These are phyloP conservation scores for Aureobasidium sp. DNA, from an alignment of 2,329 filamentous ascomycete genomes.

Conservation along the genomic window DNA sequence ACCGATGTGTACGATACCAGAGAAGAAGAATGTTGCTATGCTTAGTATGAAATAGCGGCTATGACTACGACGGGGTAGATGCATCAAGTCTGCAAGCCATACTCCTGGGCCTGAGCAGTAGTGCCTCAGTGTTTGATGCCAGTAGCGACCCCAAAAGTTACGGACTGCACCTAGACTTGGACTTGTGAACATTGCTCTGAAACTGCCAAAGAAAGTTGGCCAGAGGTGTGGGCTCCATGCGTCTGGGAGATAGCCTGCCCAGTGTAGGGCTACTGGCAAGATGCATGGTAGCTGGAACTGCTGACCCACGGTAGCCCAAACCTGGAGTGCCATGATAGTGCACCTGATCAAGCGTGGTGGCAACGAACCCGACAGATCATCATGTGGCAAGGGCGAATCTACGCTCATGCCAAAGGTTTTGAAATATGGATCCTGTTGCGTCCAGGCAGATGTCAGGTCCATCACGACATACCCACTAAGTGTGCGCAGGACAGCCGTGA, in stretches of 20 bases:
- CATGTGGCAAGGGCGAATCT: constrained; percentile 18
- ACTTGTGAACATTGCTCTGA: constrained; percentile 13
- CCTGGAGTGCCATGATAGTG: constrained; percentile 22
- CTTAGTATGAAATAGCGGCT: constrained; percentile 22
- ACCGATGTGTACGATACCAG: constrained; percentile 26
- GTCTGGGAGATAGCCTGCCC: constrained; percentile 18
- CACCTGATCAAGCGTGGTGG: constrained; percentile 21
- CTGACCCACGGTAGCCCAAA: constrained; percentile 24
- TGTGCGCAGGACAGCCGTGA: constrained; percentile 19
- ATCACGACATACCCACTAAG: constrained; percentile 22
- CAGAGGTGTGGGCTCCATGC: constrained; percentile 25
- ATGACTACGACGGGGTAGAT: constrained; percentile 15
- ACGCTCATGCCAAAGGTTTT: constrained; percentile 17
- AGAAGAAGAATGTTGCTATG: constrained; percentile 23
- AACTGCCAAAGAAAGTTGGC: constrained; percentile 25
- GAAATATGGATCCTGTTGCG: constrained; percentile 25
- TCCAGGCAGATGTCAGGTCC: constrained; percentile 23
- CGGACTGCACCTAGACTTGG: constrained; percentile 21
- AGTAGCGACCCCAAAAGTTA: constrained; percentile 27
- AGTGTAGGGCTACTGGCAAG: constrained; percentile 22
- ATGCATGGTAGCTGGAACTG: constrained; percentile 23
- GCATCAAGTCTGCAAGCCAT: constrained; percentile 20
- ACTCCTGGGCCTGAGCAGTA: constrained; percentile 23
- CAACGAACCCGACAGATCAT: neutral
- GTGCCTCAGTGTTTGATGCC: constrained; percentile 29